Evolutionary conservation across 805 yeast genomes (phyloP), one percentile per base, ranked within the genome.

Genomic region (Ogataea nitratoaversa): DNA sequence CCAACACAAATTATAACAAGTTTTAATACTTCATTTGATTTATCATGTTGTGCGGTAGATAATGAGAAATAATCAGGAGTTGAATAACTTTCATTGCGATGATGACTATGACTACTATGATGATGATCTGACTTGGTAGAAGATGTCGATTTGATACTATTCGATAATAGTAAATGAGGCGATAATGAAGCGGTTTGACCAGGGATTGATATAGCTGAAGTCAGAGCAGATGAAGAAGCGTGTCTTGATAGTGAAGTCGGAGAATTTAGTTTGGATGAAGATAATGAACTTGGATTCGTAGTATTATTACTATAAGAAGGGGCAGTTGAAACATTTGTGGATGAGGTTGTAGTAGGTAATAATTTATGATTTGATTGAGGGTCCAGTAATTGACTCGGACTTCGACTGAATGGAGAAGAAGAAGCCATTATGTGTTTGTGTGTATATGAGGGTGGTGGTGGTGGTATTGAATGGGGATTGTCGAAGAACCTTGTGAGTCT

Each of bases 1-100:
- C 91, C 91, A 9, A 84, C 85, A 63, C 84, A 70, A 9, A 84
- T 79, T 40, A 84, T 74, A 17, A 83, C 81, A 56, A 81, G 71
- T 57, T 79, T 81, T 36, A 63, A 39, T 7, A 50, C 44, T 42
- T 56, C 60, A 38, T 43, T 52, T 14, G 55, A 48, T 23, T 38
- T 44, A 9, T 41, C 41, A 13, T 40, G 31, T 14, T 43, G 38
- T 17, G 48, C 28, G 14, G 30, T 9, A 11, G 31, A 14, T 29
- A 29, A 42, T 16, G 31, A n/a, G n/a, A 29, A 29, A 16, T 29
- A 29, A 29, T 29, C 31, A 11, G 31, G 31, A 8, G 31, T 29
- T 16, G 7, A 29, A 14, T 14, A 7, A 6, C 19, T 16, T 14
- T 11, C 6, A 29, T 27, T 40, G 43, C 14, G 34, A 40, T 30